phyloP scores from a whole-genome alignment of 768 basidiomycete genomes.

The Sutorius australiensis region DNA sequence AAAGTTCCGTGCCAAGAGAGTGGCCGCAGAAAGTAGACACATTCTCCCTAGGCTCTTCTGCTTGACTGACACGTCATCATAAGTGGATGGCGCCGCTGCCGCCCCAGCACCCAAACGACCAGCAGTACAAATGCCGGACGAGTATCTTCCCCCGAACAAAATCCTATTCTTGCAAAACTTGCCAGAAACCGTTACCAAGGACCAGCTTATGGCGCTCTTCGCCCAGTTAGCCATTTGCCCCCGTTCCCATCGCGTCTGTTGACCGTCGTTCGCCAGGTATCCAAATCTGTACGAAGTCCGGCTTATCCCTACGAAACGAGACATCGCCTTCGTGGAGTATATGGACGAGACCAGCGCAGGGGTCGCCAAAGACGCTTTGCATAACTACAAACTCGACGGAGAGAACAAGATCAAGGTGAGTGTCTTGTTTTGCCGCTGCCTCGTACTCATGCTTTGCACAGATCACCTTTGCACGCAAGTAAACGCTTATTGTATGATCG shows the following conservation, averaged over 20 bases:
- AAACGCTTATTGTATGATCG: slow-evolving; percentile 31
- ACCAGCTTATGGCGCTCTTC: slow-evolving; percentile 86
- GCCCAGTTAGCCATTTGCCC: slow-evolving; percentile 61
- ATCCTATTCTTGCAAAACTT: slow-evolving; percentile 98
- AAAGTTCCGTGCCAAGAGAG: slow-evolving; percentile 77
- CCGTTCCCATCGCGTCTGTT: neutral
- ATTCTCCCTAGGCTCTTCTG: slow-evolving; percentile 1
- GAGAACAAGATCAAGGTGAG: slow-evolving; percentile 97
- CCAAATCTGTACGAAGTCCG: slow-evolving; percentile 96
- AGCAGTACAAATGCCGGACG: slow-evolving; percentile 97
- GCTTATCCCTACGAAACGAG: slow-evolving; percentile 94
- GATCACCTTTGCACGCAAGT: slow-evolving; percentile 78
- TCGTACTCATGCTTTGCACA: slow-evolving; percentile 25
- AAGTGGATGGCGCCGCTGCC: slow-evolving; percentile 69
- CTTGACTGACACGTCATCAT: slow-evolving; percentile 2
- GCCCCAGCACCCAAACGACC: slow-evolving; percentile 70
- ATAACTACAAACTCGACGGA: slow-evolving; percentile 96
- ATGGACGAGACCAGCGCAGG: slow-evolving; percentile 88
- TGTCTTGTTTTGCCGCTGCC: neutral
- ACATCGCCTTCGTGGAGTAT: slow-evolving; percentile 98
- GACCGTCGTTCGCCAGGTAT: slow-evolving; percentile 51
- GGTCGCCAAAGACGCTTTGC: slow-evolving; percentile 90
- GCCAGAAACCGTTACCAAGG: slow-evolving; percentile 89
- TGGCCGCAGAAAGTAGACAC: slow-evolving; percentile 71
- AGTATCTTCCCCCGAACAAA: slow-evolving; percentile 98